Percentiles rank a stretch among this genome's conserved stretches.
These are phyloP conservation scores for Olyra latifolia DNA, from an alignment of 176 grass and related monocot genomes.

Conservation along the genomic window DNA sequence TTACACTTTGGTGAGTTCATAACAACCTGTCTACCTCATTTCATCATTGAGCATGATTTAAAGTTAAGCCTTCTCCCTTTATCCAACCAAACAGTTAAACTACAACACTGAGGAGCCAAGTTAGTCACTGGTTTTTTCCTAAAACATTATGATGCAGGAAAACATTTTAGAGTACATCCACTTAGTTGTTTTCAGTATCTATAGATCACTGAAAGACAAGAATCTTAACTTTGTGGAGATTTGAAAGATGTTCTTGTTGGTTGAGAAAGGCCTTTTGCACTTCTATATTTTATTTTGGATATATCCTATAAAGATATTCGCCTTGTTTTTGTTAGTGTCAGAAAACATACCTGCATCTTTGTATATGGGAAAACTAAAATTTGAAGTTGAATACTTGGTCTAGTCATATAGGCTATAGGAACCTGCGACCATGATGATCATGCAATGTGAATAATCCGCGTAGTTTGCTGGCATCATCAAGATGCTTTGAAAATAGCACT, in stretches of 20 bases:
- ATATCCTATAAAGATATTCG: neutral
- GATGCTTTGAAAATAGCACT: slow-evolving; percentile 9
- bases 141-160: slow-evolving; percentile 7
- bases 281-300: slow-evolving; percentile 17
- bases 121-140: neutral
- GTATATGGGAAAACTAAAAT: neutral
- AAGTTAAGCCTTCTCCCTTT: slow-evolving; percentile 6
- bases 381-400: neutral
- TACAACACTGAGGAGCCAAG: neutral
- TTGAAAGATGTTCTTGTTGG: neutral
- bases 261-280: slow-evolving; percentile 24
- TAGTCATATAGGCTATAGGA: slow-evolving; percentile 5
- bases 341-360: slow-evolving; percentile 38
- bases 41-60: slow-evolving; percentile 11
- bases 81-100: slow-evolving; percentile 19
- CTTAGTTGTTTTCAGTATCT: slow-evolving; percentile 9
- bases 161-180: slow-evolving; percentile 24
- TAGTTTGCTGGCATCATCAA: slow-evolving; percentile 8
- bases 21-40: slow-evolving; percentile 21
- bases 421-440: slow-evolving; percentile 21
- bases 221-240: slow-evolving; percentile 23
- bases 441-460: neutral
- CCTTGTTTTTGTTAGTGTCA: slow-evolving; percentile 33
- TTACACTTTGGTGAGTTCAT: slow-evolving; percentile 90
- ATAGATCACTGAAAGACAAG: slow-evolving; percentile 25